phyloP scores from a whole-genome alignment of 1,284 basidiomycete species.

The Rhodotorula sp. region DNA sequence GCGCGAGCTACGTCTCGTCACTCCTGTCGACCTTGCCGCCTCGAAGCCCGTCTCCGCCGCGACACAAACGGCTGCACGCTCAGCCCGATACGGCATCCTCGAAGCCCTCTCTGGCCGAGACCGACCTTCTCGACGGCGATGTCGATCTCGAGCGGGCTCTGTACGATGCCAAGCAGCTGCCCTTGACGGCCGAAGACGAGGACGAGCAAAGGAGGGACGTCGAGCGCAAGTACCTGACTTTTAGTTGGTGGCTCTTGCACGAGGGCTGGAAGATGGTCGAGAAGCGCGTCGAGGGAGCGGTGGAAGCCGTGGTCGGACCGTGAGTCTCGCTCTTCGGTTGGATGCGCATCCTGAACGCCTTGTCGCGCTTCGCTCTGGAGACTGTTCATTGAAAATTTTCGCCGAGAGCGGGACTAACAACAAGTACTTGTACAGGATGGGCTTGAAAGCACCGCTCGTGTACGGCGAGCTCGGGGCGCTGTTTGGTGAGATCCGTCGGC shows the following conservation, averaged over 20 bases:
- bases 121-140: background rate
- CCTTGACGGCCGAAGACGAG: slow-evolving; percentile 51
- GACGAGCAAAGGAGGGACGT: slow-evolving; percentile 52
- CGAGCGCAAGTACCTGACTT: slow-evolving; percentile 74
- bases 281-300: slow-evolving; percentile 66
- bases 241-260: slow-evolving; percentile 87
- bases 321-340: slow-evolving; percentile 50
- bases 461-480: slow-evolving; percentile 66
- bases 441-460: slow-evolving; percentile 70
- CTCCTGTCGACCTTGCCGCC: slow-evolving; percentile 51
- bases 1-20: slow-evolving; percentile 72
- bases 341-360: background rate
- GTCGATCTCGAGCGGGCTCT: slow-evolving; percentile 42
- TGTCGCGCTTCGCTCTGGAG: background rate
- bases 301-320: slow-evolving; percentile 77
- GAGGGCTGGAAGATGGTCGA: slow-evolving; percentile 81
- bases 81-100: slow-evolving; percentile 39
- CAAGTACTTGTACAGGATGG: slow-evolving; percentile 57
- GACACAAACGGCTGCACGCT: slow-evolving; percentile 75
- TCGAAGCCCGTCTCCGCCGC: slow-evolving; percentile 47
- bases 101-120: background rate
- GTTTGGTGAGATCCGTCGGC: slow-evolving; percentile 65
- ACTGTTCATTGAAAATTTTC: too few species aligned
- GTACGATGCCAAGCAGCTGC: background rate
- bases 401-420: background rate